Evolutionary conservation across 2,329 filamentous ascomycete genomes (phyloP).

Genomic region (Claviceps digitariae): DNA sequence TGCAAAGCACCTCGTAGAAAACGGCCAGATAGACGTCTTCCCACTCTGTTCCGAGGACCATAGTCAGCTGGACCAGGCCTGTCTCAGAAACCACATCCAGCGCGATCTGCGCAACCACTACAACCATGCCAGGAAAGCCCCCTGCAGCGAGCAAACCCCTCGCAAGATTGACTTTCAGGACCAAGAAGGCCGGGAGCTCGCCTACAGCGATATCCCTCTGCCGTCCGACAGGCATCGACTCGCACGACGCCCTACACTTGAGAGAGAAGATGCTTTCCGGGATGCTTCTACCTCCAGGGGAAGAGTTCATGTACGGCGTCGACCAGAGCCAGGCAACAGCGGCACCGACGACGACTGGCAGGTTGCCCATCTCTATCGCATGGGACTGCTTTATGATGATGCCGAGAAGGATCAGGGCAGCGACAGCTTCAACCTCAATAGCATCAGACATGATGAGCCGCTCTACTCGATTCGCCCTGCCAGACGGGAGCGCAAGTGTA

Average conservation of each 20-base stretch:
- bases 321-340: constrained; percentile 5
- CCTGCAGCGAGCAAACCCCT: not conserved
- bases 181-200: constrained; percentile 21
- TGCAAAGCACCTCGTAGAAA: constrained; percentile 17
- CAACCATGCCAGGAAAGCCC: not conserved
- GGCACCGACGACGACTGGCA: constrained; percentile 14
- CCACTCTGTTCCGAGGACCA: constrained; percentile 4
- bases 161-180: constrained; percentile 10
- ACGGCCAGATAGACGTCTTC: constrained; percentile 4
- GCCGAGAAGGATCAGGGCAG: constrained; percentile 18
- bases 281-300: constrained; percentile 25
- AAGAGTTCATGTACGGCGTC: constrained; percentile 14
- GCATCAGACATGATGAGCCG: constrained; percentile 24
- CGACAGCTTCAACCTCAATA: constrained; percentile 24
- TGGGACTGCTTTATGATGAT: constrained; percentile 32
- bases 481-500: constrained; percentile 18
- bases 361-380: constrained; percentile 27
- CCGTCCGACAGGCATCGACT: constrained; percentile 23
- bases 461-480: constrained; percentile 24
- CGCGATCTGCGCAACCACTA: constrained; percentile 5
- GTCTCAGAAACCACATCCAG: constrained; percentile 7
- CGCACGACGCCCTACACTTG: constrained; percentile 26
- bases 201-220: constrained; percentile 20
- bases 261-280: constrained; percentile 33
- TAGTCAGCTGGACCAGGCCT: constrained; percentile 11